phyloP scores from a whole-genome alignment of 805 yeast species.

The Ogataea wickerhamii region DNA sequence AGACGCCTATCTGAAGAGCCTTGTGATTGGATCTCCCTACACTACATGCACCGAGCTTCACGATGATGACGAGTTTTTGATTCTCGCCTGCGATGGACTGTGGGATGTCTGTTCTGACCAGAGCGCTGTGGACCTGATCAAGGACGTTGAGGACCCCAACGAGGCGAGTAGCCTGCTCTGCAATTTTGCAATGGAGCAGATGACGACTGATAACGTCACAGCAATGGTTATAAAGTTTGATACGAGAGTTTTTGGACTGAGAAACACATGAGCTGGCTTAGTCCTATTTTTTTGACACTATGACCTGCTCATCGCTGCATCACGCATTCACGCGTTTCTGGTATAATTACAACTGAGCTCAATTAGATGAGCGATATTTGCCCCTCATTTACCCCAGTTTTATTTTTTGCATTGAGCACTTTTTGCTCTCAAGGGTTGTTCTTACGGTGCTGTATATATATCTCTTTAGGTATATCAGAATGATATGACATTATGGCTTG shows the following conservation, averaged over 20 bases:
- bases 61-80: slow-evolving; percentile 68
- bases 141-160: slow-evolving; percentile 52
- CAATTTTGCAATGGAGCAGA: slow-evolving; percentile 67
- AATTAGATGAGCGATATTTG: background rate
- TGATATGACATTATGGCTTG: too few relatives aligned
- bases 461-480: too few relatives aligned
- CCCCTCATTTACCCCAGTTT: background rate
- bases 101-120: slow-evolving; percentile 94
- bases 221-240: slow-evolving; percentile 79
- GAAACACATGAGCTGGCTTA: too few relatives aligned
- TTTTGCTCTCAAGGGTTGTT: background rate
- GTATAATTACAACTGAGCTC: background rate
- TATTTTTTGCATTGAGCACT: background rate
- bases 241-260: slow-evolving; percentile 36
- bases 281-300: too few relatives aligned
- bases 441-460: too few relatives aligned
- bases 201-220: slow-evolving; percentile 88
- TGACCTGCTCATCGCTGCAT: too few relatives aligned
- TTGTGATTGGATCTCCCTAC: slow-evolving; percentile 87
- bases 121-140: slow-evolving; percentile 72
- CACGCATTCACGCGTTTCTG: too few relatives aligned
- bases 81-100: slow-evolving; percentile 92
- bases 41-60: slow-evolving; percentile 82
- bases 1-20: slow-evolving; percentile 84
- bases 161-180: slow-evolving; percentile 67